phyloP scores from a whole-genome alignment of 208 protist genomes.

The Novymonas esmeraldas region DNA sequence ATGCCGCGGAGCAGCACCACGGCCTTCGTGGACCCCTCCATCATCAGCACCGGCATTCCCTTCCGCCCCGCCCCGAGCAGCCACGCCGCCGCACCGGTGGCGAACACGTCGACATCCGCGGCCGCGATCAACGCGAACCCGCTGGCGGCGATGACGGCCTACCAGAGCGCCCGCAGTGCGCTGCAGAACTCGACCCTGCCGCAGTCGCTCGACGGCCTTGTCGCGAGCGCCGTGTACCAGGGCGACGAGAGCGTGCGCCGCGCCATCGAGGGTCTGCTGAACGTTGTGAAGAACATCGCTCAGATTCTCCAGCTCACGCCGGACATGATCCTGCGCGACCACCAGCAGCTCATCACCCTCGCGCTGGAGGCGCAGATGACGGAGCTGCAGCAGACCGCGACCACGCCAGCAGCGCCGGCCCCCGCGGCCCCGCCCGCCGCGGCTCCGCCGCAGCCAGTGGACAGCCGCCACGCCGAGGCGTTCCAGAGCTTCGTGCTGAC shows the following conservation, averaged over 20 bases:
- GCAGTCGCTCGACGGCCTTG: conserved; percentile 63
- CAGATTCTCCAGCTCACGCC: conserved; percentile 79
- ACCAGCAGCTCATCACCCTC: conserved; percentile 79
- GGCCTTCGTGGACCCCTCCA: conserved; percentile 34
- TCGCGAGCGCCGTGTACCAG: conserved; percentile 68
- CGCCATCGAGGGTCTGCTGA: conserved; percentile 57
- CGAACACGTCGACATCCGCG: conserved; percentile 15
- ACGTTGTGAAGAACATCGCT: conserved; percentile 65
- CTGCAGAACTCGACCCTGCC: conserved; percentile 77
- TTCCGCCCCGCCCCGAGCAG: conserved; percentile 22
- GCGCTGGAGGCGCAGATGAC: conserved; percentile 92
- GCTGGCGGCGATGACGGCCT: conserved; percentile 18
- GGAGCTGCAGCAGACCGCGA: conserved; percentile 57
- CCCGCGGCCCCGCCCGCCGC: neutral
- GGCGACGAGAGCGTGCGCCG: conserved; percentile 65
- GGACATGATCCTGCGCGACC: conserved; percentile 66
- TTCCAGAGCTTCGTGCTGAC: conserved; percentile 78
- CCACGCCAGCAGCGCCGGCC: conserved; percentile 1
- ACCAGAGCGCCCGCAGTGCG: conserved; percentile 40
- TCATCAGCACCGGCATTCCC: conserved; percentile 37
- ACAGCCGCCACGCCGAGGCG: conserved; percentile 24
- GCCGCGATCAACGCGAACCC: conserved; percentile 31
- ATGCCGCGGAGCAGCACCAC: neutral
- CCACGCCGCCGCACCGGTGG: neutral
- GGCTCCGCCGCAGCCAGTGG: neutral